Base-by-base conservation (phyloP, 2,329 filamentous ascomycete species). In the Phyllosticta capitalensis region DNA sequence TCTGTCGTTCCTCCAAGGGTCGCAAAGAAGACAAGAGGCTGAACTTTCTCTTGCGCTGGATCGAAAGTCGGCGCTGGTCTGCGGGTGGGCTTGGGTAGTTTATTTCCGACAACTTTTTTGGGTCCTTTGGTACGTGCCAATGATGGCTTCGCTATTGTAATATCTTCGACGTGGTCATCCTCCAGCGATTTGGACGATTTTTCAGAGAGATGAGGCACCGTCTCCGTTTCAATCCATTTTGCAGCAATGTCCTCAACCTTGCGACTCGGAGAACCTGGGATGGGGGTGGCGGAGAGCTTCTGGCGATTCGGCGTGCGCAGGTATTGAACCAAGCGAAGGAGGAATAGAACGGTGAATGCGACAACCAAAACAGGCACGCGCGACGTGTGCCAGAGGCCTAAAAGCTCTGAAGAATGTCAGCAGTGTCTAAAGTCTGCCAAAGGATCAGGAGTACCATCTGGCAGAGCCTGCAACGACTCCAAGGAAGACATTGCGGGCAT, bases 1-100 rank as follows among this genome's bases (percentile, higher is more conserved):
- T 92, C 86, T 1, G 92, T 96, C 30, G 84, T 89, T 2, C 87
- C 90, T 2, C 90, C 95, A 60, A 97, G 78, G 0, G 92, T 95
- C 1, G 90, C 92, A 76, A 88, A 97, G 76, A 96, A 97, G 30
- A 96, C 75, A 17, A 95, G 73, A 2, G 88, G 82, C 69, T 92
- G 88, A 58, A 91, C 80, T 55, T 79, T 80, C 24, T 76, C 67
- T 52, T 64, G 66, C 50, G 64, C 64, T 59, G 67, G 65, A 61
- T 72, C 63, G 64, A 69, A 67, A 45, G 53, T 64, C 9, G 66
- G 24, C 6, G 55, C 62, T 17, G 57, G 56, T n/a, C 69, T 70
- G 2, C 69, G 67, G 9, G 67, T 63, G 24, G 64, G 63, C 7
- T 61, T 53, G 4, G 52, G 26, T 59, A 69, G 65, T 58, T 65